phyloP scores from a whole-genome alignment of 2,329 filamentous ascomycete species.

The Periconia macrospinosa region DNA sequence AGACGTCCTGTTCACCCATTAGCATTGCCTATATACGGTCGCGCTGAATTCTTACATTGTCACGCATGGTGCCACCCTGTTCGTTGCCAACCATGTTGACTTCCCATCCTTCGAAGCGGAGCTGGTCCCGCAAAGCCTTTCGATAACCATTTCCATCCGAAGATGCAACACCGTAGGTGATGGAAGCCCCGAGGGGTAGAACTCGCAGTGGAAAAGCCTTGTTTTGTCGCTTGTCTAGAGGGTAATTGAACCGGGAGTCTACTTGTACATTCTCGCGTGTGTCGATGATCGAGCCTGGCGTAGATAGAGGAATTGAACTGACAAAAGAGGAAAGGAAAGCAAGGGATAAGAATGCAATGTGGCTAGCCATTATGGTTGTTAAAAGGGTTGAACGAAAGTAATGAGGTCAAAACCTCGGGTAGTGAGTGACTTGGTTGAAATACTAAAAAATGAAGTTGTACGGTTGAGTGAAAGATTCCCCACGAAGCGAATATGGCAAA shows the following conservation, averaged over 20 bases:
- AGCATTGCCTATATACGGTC: background rate
- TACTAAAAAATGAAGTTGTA: background rate
- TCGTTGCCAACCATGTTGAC: constrained; percentile 9
- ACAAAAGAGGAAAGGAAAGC: constrained; percentile 1
- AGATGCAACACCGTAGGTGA: constrained; percentile 1
- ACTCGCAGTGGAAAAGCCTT: constrained; percentile 4
- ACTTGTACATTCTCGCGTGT: background rate
- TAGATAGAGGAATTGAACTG: background rate
- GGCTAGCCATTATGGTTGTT: background rate
- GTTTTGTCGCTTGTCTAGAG: background rate
- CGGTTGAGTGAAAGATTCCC: too few relatives aligned
- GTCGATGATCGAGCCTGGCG: background rate
- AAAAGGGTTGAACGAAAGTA: background rate
- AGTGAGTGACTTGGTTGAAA: background rate
- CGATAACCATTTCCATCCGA: constrained; percentile 7
- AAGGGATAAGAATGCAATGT: background rate
- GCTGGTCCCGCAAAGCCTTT: constrained; percentile 3
- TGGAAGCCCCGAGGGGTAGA: constrained; percentile 8
- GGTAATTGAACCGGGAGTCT: background rate
- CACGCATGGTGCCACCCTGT: background rate
- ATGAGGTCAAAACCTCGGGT: background rate
- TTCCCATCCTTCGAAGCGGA: constrained; percentile 1
- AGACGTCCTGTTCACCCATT: background rate
- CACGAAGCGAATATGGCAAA: background rate
- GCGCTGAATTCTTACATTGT: constrained; percentile 1